Conservation (phyloP, 1,284 basidiomycete genomes). For the Trichosporon ovoides region DNA sequence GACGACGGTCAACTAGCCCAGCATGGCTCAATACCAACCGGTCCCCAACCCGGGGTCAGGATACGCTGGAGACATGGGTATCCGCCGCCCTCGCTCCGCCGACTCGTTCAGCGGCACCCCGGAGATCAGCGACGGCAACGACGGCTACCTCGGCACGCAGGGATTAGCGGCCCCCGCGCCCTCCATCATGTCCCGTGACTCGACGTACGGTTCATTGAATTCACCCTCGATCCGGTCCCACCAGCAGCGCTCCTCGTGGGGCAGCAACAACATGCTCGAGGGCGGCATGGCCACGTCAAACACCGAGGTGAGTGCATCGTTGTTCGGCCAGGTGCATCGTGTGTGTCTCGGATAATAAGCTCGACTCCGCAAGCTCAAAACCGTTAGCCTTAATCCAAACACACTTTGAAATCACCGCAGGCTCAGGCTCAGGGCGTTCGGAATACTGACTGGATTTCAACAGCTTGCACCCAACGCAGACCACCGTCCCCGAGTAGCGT, state of each 20-base stretch:
- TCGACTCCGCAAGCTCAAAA: background rate
- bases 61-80: background rate
- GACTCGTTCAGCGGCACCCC: slow-evolving; percentile 5
- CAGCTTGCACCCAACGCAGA: too few relatives aligned
- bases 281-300: too few relatives aligned
- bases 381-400: slow-evolving; percentile 5
- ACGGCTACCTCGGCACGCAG: slow-evolving; percentile 8
- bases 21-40: background rate
- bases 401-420: too few relatives aligned
- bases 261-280: slow-evolving; percentile 22
- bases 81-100: background rate
- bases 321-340: too few relatives aligned
- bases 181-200: slow-evolving; percentile 42
- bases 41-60: slow-evolving; percentile 8
- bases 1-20: background rate
- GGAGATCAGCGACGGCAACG: slow-evolving; percentile 6
- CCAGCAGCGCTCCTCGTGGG: slow-evolving; percentile 16
- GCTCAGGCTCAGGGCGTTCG: too few relatives aligned
- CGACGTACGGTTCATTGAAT: slow-evolving; percentile 26
- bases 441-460: too few relatives aligned
- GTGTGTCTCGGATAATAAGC: too few relatives aligned
- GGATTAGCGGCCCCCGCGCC: slow-evolving; percentile 20
- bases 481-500: slow-evolving; percentile 24
- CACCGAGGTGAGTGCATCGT: too few relatives aligned
- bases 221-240: slow-evolving; percentile 11